Evolutionary conservation across 73 alveolate species (phyloP).

Genomic region (Paramecium biaurelia): DNA sequence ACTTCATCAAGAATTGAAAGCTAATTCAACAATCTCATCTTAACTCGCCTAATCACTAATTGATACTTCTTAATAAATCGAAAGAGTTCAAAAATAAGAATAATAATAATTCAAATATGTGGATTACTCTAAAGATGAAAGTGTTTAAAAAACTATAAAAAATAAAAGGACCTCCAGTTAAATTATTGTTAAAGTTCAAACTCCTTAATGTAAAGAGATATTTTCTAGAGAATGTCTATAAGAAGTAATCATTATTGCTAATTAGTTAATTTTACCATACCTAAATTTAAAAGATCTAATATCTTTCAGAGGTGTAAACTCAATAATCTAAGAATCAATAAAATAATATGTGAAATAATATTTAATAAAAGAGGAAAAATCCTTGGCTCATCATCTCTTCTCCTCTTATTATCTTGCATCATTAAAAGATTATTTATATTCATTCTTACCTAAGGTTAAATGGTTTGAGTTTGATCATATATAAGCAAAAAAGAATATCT

Average conservation of each 20-base stretch:
- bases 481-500: not conserved
- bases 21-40: not conserved
- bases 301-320: not conserved
- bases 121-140: conserved; percentile 1
- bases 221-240: not conserved
- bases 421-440: not conserved
- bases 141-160: not conserved
- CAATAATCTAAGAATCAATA: not conserved
- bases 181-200: not conserved
- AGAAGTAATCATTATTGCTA: not conserved
- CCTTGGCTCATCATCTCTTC: not conserved
- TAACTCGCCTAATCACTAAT: not conserved
- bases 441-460: not conserved
- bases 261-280: not conserved
- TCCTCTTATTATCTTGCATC: not conserved
- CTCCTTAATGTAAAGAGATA: not conserved
- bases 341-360: not conserved
- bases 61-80: not conserved
- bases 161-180: not conserved
- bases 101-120: not conserved
- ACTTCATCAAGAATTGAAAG: not conserved
- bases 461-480: not conserved
- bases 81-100: not conserved
- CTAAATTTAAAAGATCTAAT: not conserved
- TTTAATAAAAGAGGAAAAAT: not conserved